phyloP scores from a whole-genome alignment of 2,329 filamentous ascomycete species.

The Fusarium sp. region DNA sequence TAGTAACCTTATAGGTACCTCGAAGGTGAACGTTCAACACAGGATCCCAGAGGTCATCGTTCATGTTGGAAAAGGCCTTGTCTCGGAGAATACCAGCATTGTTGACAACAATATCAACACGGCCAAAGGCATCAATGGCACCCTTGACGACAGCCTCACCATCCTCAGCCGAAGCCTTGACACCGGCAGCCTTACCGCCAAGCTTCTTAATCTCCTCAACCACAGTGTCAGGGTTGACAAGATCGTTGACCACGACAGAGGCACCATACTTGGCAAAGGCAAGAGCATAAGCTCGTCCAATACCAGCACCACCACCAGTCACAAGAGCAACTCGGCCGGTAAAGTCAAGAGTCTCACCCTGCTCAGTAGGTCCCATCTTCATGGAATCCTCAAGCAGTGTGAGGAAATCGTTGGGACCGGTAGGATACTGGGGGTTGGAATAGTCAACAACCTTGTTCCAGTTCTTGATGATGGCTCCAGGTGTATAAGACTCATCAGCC shows the following conservation, averaged over 20 bases:
- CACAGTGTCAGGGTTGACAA: conserved; percentile 88
- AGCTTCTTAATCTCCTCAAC: conserved; percentile 91
- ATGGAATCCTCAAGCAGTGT: conserved; percentile 81
- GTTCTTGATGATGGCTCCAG: conserved; percentile 84
- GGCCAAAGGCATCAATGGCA: conserved; percentile 91
- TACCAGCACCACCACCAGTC: conserved; percentile 87
- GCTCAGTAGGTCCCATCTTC: conserved; percentile 75
- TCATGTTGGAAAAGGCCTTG: conserved; percentile 98
- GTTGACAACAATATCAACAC: conserved; percentile 95
- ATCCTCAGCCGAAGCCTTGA: conserved; percentile 93
- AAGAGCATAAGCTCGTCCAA: conserved; percentile 88
- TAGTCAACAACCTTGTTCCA: conserved; percentile 91
- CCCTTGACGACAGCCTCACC: conserved; percentile 90
- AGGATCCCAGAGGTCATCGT: conserved; percentile 89
- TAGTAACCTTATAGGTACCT: conserved; percentile 95
- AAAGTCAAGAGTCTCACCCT: conserved; percentile 79
- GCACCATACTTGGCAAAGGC: conserved; percentile 86
- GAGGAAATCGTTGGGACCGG: conserved; percentile 87
- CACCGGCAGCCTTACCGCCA: conserved; percentile 88
- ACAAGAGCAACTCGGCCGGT: conserved; percentile 84
- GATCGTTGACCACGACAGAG: conserved; percentile 90
- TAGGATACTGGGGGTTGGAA: conserved; percentile 79
- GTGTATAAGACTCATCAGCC: conserved; percentile 86
- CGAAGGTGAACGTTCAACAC: conserved; percentile 92
- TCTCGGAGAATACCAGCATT: conserved; percentile 97